Evolutionary conservation across 176 grass and related monocot species (phyloP).

Genomic region (Zoysia japonica): DNA sequence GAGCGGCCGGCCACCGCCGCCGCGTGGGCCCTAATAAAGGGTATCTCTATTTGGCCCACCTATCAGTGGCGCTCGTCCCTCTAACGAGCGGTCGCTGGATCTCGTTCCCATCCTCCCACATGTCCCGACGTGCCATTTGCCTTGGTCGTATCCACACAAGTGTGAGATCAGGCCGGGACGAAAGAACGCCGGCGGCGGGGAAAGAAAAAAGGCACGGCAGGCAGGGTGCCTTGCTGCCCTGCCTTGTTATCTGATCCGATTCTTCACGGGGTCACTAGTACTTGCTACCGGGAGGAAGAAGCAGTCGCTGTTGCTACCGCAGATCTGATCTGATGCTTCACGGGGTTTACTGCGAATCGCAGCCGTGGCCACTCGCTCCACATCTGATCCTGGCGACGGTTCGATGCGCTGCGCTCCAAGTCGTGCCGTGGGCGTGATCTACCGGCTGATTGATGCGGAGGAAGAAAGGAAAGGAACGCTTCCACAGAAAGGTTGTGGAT

Average conservation of each 20-base stretch:
- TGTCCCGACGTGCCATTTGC: neutral
- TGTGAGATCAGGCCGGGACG: neutral
- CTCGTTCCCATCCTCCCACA: neutral
- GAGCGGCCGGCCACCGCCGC: too few species aligned
- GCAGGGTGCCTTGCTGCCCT: neutral
- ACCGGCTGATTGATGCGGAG: slow-evolving; percentile 4
- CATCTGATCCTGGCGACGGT: neutral
- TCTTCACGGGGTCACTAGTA: slow-evolving; percentile 5
- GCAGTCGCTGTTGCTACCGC: slow-evolving; percentile 1
- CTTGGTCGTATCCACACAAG: neutral
- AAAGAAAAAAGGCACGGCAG: neutral
- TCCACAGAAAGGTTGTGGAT: too few species aligned
- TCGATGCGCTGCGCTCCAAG: too few species aligned
- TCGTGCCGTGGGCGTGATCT: too few species aligned
- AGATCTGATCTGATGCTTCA: slow-evolving; percentile 13
- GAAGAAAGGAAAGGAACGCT: slow-evolving; percentile 7
- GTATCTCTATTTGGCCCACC: too few species aligned
- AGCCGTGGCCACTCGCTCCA: neutral
- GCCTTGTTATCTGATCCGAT: neutral
- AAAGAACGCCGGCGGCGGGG: neutral
- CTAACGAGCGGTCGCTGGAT: too few species aligned
- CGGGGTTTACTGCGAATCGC: slow-evolving; percentile 14
- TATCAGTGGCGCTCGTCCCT: too few species aligned
- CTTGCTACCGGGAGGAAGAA: neutral
- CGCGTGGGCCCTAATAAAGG: too few species aligned